Conservation (phyloP, 2,329 filamentous ascomycete genomes). For the Alternaria postmessia region DNA sequence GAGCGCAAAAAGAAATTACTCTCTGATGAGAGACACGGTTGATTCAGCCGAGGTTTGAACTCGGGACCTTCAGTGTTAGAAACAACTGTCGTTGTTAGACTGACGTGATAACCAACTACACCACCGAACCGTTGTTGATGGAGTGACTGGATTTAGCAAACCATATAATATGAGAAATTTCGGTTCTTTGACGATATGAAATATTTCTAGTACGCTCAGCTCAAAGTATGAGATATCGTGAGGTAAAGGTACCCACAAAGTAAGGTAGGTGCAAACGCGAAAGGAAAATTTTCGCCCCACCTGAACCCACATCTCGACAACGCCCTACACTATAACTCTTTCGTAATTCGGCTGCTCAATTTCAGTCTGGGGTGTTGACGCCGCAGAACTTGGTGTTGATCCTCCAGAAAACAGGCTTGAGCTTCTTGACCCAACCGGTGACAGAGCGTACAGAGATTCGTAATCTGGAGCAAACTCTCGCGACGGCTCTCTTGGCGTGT, state of each 20-base stretch:
- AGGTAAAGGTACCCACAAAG: not conserved
- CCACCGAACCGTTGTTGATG: conserved; percentile 40
- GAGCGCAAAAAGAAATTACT: not conserved
- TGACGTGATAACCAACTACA: conserved; percentile 60
- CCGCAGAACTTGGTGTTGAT: conserved; percentile 13
- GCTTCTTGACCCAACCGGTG: conserved; percentile 23
- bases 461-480: conserved; percentile 46
- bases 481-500: conserved; percentile 37
- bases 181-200: not conserved
- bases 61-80: conserved; percentile 4
- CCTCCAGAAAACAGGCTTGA: conserved; percentile 24
- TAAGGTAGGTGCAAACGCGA: not conserved
- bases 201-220: too few species aligned
- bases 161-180: not conserved
- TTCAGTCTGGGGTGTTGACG: conserved; percentile 20
- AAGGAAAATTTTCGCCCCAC: not conserved
- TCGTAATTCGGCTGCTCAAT: conserved; percentile 18
- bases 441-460: conserved; percentile 36
- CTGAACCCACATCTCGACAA: not conserved
- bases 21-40: not conserved
- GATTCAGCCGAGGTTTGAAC: conserved; percentile 4
- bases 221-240: not conserved
- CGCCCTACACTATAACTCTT: not conserved
- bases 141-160: not conserved
- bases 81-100: conserved; percentile 49